Evolutionary conservation across 768 basidiomycete species (phyloP).

Genomic region (Porphyrellus cyaneotinctus): DNA sequence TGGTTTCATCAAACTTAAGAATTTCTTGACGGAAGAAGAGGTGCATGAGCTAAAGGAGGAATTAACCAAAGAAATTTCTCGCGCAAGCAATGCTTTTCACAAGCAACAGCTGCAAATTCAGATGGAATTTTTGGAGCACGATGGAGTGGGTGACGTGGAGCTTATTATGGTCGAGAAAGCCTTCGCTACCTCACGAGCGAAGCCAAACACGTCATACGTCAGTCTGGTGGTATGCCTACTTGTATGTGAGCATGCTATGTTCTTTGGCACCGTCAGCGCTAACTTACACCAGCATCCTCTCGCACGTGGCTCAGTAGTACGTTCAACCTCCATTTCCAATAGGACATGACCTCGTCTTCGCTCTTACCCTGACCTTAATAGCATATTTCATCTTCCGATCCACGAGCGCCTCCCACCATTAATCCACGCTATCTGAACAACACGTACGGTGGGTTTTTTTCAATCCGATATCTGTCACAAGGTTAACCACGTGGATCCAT

Average conservation of each 20-base stretch:
- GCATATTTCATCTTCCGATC: slow-evolving; percentile 15
- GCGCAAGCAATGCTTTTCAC: slow-evolving; percentile 1
- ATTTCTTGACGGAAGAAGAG: slow-evolving; percentile 10
- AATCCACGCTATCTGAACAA: slow-evolving; percentile 15
- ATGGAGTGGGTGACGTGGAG: slow-evolving; percentile 13
- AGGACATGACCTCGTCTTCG: too few relatives aligned
- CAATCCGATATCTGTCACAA: not conserved
- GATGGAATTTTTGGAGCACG: slow-evolving; percentile 1
- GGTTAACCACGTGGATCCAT: not conserved
- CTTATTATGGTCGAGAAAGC: slow-evolving; percentile 16
- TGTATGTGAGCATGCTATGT: slow-evolving; percentile 1
- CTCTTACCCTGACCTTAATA: too few relatives aligned
- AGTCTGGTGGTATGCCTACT: slow-evolving; percentile 7
- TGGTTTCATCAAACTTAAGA: slow-evolving; percentile 17
- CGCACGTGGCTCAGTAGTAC: slow-evolving; percentile 17
- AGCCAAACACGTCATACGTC: slow-evolving; percentile 11
- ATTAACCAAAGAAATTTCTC: slow-evolving; percentile 7
- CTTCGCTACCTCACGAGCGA: slow-evolving; percentile 4
- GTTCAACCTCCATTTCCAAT: too few relatives aligned
- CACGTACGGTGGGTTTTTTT: slow-evolving; percentile 4
- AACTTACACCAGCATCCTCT: slow-evolving; percentile 13
- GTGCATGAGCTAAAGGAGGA: slow-evolving; percentile 11
- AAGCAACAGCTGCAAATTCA: slow-evolving; percentile 15
- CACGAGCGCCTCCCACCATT: slow-evolving; percentile 12
- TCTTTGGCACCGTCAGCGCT: not conserved